phyloP scores from a whole-genome alignment of 2,329 filamentous ascomycete genomes.

The Ascochyta viciae-villosae region DNA sequence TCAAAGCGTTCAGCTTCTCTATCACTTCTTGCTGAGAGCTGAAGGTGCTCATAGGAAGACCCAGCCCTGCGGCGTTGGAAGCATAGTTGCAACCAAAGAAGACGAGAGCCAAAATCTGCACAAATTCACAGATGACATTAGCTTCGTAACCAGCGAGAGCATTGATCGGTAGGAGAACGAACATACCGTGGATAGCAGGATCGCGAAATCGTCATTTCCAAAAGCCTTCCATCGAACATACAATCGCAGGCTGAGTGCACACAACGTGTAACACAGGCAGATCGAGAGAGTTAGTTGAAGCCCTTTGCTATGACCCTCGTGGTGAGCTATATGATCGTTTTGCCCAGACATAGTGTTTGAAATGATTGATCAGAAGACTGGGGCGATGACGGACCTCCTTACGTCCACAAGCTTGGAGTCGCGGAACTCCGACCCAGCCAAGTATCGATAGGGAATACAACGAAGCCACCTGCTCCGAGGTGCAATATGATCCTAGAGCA shows the following conservation, averaged over 20 bases:
- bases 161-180: no score
- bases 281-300: constrained; percentile 16
- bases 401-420: not conserved
- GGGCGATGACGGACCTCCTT: not conserved
- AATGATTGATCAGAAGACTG: not conserved
- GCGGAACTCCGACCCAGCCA: not conserved
- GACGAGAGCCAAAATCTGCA: constrained; percentile 7
- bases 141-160: not conserved
- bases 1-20: constrained; percentile 6
- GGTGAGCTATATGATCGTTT: not conserved
- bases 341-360: not conserved
- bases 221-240: constrained; percentile 18
- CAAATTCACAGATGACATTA: not conserved
- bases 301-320: constrained; percentile 10
- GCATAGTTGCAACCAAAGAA: constrained; percentile 21
- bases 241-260: constrained; percentile 15
- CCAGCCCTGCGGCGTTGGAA: constrained; percentile 4
- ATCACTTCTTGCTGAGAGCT: not conserved
- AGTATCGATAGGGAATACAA: not conserved
- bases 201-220: constrained; percentile 13
- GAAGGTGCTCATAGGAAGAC: constrained; percentile 2
- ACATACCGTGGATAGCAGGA: constrained; percentile 15
- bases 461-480: not conserved
- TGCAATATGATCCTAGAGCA: not conserved
- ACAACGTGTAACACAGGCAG: constrained; percentile 22